phyloP scores from a whole-genome alignment of 495 filamentous ascomycete species.

The Penicillium mononematosum region DNA sequence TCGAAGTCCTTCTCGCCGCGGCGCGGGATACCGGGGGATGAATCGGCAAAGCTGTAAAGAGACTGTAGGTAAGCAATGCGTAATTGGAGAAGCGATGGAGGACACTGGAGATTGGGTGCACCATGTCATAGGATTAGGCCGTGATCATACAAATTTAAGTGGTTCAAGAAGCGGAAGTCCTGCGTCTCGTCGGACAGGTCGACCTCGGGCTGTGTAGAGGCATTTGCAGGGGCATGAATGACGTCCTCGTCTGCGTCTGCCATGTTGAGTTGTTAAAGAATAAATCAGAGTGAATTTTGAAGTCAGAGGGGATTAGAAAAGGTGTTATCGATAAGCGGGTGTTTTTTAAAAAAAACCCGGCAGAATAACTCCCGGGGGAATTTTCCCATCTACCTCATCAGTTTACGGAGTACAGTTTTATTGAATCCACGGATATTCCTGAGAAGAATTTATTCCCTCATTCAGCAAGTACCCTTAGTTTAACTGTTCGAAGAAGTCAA shows the following conservation, averaged over 20 bases:
- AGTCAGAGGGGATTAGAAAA: constrained; percentile 5
- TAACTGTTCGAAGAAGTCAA: no score
- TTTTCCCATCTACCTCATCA: no score
- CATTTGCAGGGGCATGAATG: constrained; percentile 29
- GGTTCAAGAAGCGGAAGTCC: constrained; percentile 77
- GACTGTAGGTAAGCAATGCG: constrained; percentile 19
- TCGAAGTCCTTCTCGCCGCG: constrained; percentile 97
- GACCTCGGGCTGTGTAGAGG: constrained; percentile 48
- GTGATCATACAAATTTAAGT: constrained; percentile 52
- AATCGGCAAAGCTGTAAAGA: constrained; percentile 27
- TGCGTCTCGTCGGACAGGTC: constrained; percentile 80
- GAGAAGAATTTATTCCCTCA: neutral
- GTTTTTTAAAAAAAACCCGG: neutral
- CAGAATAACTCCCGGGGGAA: neutral
- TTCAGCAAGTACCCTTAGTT: neutral
- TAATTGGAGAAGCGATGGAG: neutral
- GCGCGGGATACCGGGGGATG: constrained; percentile 57
- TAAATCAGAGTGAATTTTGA: neutral
- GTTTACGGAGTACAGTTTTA: no score
- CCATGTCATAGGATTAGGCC: neutral
- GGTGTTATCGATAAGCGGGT: constrained; percentile 19
- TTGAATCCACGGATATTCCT: no score
- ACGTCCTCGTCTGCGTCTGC: constrained; percentile 52
- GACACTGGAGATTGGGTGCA: neutral
- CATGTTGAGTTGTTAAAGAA: constrained; percentile 30